Evolutionary conservation across 805 yeast species (phyloP), one percentile per base, ranked within the genome.

Genomic region (Lachancea lanzarotensis): DNA sequence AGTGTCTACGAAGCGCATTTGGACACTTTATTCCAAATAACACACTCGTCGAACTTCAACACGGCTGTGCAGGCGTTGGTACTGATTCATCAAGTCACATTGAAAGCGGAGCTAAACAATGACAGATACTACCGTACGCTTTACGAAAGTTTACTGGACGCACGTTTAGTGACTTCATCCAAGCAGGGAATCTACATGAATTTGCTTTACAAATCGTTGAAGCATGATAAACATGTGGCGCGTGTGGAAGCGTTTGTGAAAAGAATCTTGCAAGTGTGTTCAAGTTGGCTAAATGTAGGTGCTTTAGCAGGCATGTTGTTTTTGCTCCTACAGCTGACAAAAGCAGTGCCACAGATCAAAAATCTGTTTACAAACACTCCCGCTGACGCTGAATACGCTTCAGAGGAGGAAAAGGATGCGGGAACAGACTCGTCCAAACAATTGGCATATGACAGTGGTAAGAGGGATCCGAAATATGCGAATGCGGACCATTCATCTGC

Each of bases 381-480:
- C 38, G 60, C 66, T 44, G 79, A 75, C 58, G 70, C 73, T 48
- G 72, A 75, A 45, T 66, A 70, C 37, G 74, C 70, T 58, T 75
- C 59, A 46, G 78, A 68, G 57, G 59, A 74, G 29, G 70, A 61
- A 6, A 75, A 65, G 26, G 68, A 57, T 20, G 65, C 57, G 30
- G 62, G 62, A 35, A 59, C 56, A 38, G 66, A 60, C 27, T 50
- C 52, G 10, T 41, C 40, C 32, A 52, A 53, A 27, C 43, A 45
- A 26, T 48, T 34, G 22, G 52, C 36, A 33, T 93, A 93, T 61
- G 97, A 93, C 65, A 79, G 95, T 30, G 80, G 80, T 57, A 87
- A 86, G 60, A 79, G 98, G 63, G 98, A 93, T 61, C 98, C 98
- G n/a, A 74, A 77, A 52, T 88, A 66, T 60, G 87, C 97, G n/a